These are phyloP conservation scores for Uronychia setigera DNA, from an alignment of 73 alveolate genomes.

Conservation along the genomic window DNA sequence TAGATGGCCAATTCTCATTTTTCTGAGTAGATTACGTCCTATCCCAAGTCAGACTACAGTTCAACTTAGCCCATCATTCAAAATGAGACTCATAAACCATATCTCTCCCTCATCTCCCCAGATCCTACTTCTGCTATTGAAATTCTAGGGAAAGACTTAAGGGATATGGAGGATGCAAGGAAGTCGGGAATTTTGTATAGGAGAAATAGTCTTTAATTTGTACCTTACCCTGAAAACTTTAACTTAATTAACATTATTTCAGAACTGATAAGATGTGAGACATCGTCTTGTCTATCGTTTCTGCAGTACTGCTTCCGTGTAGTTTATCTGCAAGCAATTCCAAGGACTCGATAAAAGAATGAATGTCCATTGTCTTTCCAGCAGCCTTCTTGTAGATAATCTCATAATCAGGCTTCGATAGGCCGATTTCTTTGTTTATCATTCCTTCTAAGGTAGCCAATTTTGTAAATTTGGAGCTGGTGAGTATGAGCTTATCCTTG, in stretches of 20 bases:
- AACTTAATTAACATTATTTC: not conserved
- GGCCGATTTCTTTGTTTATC: not conserved
- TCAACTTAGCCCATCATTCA: too few relatives aligned
- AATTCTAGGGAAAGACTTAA: not conserved
- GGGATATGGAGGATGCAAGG: too few relatives aligned
- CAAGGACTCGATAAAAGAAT: conserved; percentile 33
- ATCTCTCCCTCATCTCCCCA: not conserved
- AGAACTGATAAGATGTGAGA: not conserved
- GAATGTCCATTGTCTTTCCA: conserved; percentile 21
- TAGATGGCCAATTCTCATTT: too few relatives aligned
- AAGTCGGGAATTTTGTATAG: too few relatives aligned
- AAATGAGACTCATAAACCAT: too few relatives aligned
- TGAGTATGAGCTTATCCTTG: conserved; percentile 12
- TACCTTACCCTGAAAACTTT: too few relatives aligned
- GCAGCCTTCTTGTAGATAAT: conserved; percentile 19
- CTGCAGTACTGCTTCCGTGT: not conserved
- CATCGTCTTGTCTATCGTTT: not conserved
- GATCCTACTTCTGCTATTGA: not conserved
- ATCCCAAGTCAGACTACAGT: too few relatives aligned
- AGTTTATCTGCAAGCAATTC: conserved; percentile 18
- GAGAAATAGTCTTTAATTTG: too few relatives aligned
- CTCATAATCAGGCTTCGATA: conserved; percentile 20
- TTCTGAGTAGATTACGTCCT: too few relatives aligned
- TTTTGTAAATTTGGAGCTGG: conserved; percentile 22
- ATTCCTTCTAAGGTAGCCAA: conserved; percentile 16